Base-by-base conservation (phyloP, 2,329 filamentous ascomycete genomes). In the Clonostachys rosea region DNA sequence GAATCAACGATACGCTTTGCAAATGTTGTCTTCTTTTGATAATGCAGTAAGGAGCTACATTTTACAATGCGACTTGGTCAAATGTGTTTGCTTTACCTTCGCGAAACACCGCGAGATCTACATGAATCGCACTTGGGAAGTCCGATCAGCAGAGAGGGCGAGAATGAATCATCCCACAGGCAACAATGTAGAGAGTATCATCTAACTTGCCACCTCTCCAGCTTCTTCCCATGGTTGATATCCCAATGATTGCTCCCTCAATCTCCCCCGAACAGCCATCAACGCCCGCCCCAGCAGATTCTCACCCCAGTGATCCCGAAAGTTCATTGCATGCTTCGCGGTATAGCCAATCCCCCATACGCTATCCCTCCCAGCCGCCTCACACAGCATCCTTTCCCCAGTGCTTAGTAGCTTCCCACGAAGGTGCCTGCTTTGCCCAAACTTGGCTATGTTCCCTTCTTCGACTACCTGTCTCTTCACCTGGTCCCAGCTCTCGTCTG, bases 261-360 rank as follows among this genome's bases (percentile, higher is more conserved):
- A 61, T 53, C 68, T 67, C 52, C 61, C 67, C 51, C 84, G 74
- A 20, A 81, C 80, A 45, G 14, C 54, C 60, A 65, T 64, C 47
- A 66, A 48, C 13, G 58, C 57, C 41, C 58, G 58, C 1, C 62
- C 62, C 17, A 66, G 47, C 7, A 52, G 54, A 45, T 66, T 65
- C 51, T 58, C 56, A 11, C 59, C 62, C 63, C 60, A 66, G 42
- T 58, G 49, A 20, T 53, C 34, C 30, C 47, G 44, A 43, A 56
- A 47, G 20, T 47, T 35, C 56, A 63, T 55, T 2, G 61, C 64
- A 46, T 62, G 46, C 46, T 58, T 57, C 16, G 51, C 37, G 18
- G 50, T 57, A 43, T 56, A 67, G 8, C 62, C 62, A 46, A 66
- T 64, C 9, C 62, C 62, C 63, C 63, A 68, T 13, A 65, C 54